phyloP scores from a whole-genome alignment of 192 early-diverging fungal species.

The Coemansia sp. region DNA sequence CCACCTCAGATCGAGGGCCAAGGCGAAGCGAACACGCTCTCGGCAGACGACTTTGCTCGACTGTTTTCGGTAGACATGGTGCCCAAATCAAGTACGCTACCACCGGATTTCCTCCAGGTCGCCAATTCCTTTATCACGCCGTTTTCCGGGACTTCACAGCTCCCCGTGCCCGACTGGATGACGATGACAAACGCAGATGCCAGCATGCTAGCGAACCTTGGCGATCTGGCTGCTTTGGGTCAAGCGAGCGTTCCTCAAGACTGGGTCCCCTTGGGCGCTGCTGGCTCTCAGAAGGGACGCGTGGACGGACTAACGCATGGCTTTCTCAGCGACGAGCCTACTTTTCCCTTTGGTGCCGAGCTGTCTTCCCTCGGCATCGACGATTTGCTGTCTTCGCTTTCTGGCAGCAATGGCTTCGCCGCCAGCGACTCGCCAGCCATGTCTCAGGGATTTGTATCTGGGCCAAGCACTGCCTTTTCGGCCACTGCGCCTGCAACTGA shows the following conservation, averaged over 20 bases:
- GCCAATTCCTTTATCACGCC: conserved; percentile 48
- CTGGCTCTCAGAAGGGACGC: conserved; percentile 7
- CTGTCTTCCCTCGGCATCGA: neutral
- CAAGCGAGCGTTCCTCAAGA: conserved; percentile 8
- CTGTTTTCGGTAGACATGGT: conserved; percentile 54
- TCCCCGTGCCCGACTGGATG: conserved; percentile 22
- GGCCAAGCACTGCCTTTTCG: neutral
- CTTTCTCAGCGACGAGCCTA: conserved; percentile 34
- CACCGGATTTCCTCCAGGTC: conserved; percentile 31
- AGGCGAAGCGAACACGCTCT: conserved; percentile 7
- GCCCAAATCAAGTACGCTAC: conserved; percentile 26
- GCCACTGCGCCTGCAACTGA: neutral
- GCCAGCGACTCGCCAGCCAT: neutral
- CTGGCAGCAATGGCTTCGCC: conserved; percentile 1
- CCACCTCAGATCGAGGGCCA: neutral
- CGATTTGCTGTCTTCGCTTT: neutral
- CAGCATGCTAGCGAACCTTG: conserved; percentile 44
- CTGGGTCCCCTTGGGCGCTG: conserved; percentile 36
- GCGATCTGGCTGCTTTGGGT: conserved; percentile 21
- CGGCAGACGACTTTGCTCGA: conserved; percentile 33
- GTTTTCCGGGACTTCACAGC: conserved; percentile 14
- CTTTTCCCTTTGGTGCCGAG: conserved; percentile 16
- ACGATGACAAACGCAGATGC: conserved; percentile 36
- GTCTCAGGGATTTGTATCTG: neutral
- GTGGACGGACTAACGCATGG: conserved; percentile 4